These are phyloP conservation scores for Sporisorium reilianum DNA, from an alignment of 1,284 basidiomycete species.

Conservation along the genomic window DNA sequence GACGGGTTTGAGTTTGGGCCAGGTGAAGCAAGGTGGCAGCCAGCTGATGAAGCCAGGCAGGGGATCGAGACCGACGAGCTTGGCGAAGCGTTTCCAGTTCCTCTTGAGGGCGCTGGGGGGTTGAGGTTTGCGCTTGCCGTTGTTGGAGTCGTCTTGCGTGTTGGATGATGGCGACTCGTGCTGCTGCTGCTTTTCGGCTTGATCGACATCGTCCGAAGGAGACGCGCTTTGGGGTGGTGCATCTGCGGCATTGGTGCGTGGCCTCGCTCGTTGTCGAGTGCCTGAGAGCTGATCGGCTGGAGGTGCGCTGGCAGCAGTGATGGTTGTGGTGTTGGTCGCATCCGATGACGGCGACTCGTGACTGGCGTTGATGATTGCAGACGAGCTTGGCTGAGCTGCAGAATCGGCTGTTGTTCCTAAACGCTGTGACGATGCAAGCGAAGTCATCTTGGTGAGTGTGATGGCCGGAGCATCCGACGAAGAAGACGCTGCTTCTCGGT, in stretches of 20 bases:
- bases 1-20: slow-evolving; percentile 74
- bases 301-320: background rate
- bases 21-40: slow-evolving; percentile 44
- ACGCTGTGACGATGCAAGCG: slow-evolving; percentile 5
- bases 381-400: slow-evolving; percentile 3
- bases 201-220: slow-evolving; percentile 15
- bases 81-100: slow-evolving; percentile 21
- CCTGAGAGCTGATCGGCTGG: background rate
- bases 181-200: slow-evolving; percentile 23
- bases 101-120: background rate
- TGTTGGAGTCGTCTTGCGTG: slow-evolving; percentile 17
- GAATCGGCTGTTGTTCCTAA: background rate
- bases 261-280: slow-evolving; percentile 18
- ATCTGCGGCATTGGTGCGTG: background rate
- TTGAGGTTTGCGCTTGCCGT: slow-evolving; percentile 26
- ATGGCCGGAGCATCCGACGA: slow-evolving; percentile 18
- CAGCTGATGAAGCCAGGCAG: slow-evolving; percentile 46
- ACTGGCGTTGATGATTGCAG: background rate
- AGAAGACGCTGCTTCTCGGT: background rate
- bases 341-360: slow-evolving; percentile 10
- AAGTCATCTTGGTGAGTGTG: slow-evolving; percentile 14
- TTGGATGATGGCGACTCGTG: background rate
- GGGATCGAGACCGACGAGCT: slow-evolving; percentile 30
- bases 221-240: background rate
- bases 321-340: background rate